Evolutionary conservation across 2,329 filamentous ascomycete species (phyloP), one percentile per base, ranked within the genome.

Genomic region (Calonectria henricotiae): DNA sequence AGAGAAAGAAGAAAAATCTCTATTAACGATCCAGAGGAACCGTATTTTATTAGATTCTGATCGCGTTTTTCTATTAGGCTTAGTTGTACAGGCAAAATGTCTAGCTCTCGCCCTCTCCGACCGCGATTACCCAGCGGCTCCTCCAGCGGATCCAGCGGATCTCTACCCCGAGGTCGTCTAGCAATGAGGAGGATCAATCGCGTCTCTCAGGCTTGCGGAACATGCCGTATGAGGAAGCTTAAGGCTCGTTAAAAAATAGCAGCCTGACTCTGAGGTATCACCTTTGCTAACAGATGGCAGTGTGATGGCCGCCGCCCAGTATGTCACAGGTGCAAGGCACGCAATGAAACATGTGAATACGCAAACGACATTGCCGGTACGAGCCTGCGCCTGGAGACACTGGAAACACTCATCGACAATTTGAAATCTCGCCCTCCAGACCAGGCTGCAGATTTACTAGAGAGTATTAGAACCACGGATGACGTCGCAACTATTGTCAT

Each of bases 81-180:
- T 58, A 58, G 32, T 58, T 58, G 5, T 20, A 25, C 51, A 39
- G 11, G 7, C 6, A 55, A 25, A 3, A 58, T 58, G 51, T 58
- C 51, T 58, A 58, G 8, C 35, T 58, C 51, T 58, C 51, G 51
- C 32, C 51, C 51, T 58, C 51, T 58, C 51, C 51, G 51, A 39
- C 51, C 51, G 13, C 32, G 51, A 39, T 58, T 32, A 13, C 37
- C 51, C 8, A 13, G 35, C 35, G 32, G 51, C 20, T 32, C 51
- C 4, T 32, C 20, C 1, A 39, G 35, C 32, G 51, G 37, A 9
- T 32, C 20, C 1, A 39, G 35, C 32, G 51, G 37, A n/a, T 23
- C 35, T 25, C 20, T 9, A 7, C 32, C 51, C 6, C 51, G 5
- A 25, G 39, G 17, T 37, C 51, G 51, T n/a, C 20, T 39, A 15